Conservation (phyloP, 257 asterid species). For the Nicotiana undulata region DNA sequence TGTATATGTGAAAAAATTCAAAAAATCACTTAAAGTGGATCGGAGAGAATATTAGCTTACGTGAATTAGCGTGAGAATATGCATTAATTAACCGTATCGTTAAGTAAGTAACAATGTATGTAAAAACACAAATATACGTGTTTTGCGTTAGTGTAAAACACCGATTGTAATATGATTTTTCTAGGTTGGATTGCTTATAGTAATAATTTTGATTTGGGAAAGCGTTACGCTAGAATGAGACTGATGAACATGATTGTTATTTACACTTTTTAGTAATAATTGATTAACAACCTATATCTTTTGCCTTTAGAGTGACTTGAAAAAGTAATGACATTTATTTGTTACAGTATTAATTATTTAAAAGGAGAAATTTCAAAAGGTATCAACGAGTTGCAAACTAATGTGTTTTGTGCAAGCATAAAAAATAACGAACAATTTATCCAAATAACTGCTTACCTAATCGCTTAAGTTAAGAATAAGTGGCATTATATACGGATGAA, state of each 20-base stretch:
- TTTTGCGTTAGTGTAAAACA: neutral
- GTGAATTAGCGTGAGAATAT: too few species aligned
- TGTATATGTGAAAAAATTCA: too few species aligned
- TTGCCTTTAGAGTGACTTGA: neutral
- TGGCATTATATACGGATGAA: too few species aligned
- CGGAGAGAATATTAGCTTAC: too few species aligned
- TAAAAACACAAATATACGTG: accelerated
- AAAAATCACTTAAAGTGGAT: too few species aligned
- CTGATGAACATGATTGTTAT: neutral
- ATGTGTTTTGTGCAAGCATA: neutral
- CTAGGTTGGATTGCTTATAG: neutral
- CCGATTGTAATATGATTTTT: neutral
- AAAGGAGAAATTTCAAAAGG: neutral
- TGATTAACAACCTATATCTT: neutral
- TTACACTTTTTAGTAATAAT: neutral
- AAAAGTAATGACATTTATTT: neutral
- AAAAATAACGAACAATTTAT: too few species aligned
- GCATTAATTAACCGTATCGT: too few species aligned
- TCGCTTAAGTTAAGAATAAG: too few species aligned
- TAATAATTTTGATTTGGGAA: neutral
- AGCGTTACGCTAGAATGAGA: neutral
- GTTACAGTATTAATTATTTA: neutral
- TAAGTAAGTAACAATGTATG: neutral
- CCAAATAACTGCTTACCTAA: too few species aligned
- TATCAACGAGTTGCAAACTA: neutral